phyloP scores from a whole-genome alignment of 2,329 filamentous ascomycete genomes.

The Chaetomium olivaceum region DNA sequence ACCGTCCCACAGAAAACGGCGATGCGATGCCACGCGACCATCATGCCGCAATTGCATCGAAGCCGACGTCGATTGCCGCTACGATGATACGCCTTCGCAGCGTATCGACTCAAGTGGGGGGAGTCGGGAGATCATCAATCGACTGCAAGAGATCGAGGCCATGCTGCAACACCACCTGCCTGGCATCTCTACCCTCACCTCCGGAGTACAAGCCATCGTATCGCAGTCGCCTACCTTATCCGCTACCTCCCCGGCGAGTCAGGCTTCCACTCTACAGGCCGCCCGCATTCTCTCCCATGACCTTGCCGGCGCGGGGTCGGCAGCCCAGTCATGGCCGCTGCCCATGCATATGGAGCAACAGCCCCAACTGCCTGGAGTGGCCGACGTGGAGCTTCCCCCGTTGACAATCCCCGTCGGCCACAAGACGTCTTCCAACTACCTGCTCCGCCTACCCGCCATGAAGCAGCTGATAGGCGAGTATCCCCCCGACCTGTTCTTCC shows the following conservation, averaged over 20 bases:
- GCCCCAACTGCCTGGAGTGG: not conserved
- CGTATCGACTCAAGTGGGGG: constrained; percentile 15
- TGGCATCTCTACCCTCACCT: constrained; percentile 7
- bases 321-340: not conserved
- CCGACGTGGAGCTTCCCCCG: constrained; percentile 9
- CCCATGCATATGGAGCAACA: constrained; percentile 9
- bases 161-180: constrained; percentile 17
- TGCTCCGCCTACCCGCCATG: constrained; percentile 14
- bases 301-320: constrained; percentile 9
- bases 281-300: constrained; percentile 16
- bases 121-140: constrained; percentile 13
- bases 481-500: constrained; percentile 13
- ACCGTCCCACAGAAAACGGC: constrained; percentile 3
- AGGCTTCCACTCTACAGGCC: constrained; percentile 12
- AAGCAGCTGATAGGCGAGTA: constrained; percentile 17
- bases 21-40: constrained; percentile 12
- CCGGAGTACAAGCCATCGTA: constrained; percentile 11
- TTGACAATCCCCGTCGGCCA: constrained; percentile 18
- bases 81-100: constrained; percentile 16
- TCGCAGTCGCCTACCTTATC: constrained; percentile 9
- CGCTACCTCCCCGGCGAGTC: constrained; percentile 13
- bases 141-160: constrained; percentile 15
- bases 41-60: constrained; percentile 13
- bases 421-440: constrained; percentile 17
- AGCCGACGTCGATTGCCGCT: constrained; percentile 18